A percentile compares a stretch with the other conserved stretches of the same genome.
phyloP scores from a whole-genome alignment of 352 stramenopile species.

The Phytophthora macrochlamydospora region DNA sequence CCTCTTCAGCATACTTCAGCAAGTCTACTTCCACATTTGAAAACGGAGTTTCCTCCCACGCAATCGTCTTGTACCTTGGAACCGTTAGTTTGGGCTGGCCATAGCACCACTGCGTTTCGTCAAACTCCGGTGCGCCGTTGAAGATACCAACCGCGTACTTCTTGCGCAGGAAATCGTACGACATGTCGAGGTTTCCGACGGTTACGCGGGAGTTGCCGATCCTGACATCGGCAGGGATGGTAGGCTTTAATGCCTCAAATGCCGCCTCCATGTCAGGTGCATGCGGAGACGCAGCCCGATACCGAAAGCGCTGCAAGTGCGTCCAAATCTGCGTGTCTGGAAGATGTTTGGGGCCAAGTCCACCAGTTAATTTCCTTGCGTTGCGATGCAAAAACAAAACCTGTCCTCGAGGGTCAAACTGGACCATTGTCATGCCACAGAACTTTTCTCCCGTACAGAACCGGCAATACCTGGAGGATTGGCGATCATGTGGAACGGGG shows the following conservation, averaged over 20 bases:
- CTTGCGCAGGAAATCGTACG: conserved; percentile 34
- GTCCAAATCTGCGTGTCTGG: conserved; percentile 36
- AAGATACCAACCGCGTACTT: conserved; percentile 50
- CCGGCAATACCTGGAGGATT: conserved; percentile 44
- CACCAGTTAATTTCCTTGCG: conserved; percentile 43
- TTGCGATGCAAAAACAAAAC: conserved; percentile 63
- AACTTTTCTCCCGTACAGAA: conserved; percentile 43
- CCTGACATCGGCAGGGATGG: conserved; percentile 8
- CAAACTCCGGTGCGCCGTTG: conserved; percentile 42
- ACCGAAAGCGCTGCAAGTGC: conserved; percentile 45
- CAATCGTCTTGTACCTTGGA: conserved; percentile 34
- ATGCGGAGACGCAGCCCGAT: conserved; percentile 24
- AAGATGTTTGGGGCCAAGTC: conserved; percentile 8
- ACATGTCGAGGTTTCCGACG: conserved; percentile 22
- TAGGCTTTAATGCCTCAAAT: conserved; percentile 14
- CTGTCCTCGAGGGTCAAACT: conserved; percentile 41
- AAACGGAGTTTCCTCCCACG: conserved; percentile 40
- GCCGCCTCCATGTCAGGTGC: conserved; percentile 6
- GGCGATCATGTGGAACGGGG: conserved; percentile 57
- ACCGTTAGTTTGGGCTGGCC: conserved; percentile 30
- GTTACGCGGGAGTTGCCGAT: conserved; percentile 13
- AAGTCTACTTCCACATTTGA: conserved; percentile 34
- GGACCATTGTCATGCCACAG: conserved; percentile 59
- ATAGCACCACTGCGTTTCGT: conserved; percentile 48
- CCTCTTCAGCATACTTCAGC: conserved; percentile 40